A percentile compares a stretch with the other conserved stretches of the same genome.
phyloP scores from a whole-genome alignment of 257 asterid genomes.

The Datura wrightii region DNA sequence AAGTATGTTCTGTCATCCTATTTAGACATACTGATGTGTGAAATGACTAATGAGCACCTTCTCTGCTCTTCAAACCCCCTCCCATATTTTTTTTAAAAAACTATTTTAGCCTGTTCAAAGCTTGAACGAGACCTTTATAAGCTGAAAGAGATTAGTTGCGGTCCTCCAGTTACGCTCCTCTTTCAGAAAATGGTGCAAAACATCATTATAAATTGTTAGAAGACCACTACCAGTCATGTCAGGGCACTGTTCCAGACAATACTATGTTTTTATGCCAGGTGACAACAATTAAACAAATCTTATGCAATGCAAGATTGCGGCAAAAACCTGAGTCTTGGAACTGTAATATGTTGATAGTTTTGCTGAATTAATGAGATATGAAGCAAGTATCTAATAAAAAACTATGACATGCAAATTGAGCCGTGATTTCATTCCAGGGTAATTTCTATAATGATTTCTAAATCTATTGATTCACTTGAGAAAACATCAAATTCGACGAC shows the following conservation, averaged over 20 bases:
- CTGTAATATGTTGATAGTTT: conserved; percentile 1
- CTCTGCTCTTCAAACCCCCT: background rate
- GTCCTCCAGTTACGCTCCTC: background rate
- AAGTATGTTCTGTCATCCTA: background rate
- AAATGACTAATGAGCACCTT: background rate
- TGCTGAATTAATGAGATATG: background rate
- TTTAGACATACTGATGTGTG: conserved; percentile 4
- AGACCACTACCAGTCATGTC: background rate
- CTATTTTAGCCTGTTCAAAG: background rate
- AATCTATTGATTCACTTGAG: background rate
- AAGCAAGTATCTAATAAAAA: background rate
- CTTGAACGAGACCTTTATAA: background rate
- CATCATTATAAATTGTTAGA: background rate
- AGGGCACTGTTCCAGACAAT: background rate
- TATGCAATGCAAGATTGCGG: background rate
- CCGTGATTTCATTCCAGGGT: background rate
- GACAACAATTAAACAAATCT: background rate
- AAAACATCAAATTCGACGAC: background rate
- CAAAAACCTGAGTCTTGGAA: background rate
- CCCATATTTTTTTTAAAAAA: background rate
- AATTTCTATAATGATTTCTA: background rate
- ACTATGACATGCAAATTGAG: background rate
- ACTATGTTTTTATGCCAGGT: background rate
- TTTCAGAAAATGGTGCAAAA: conserved; percentile 12
- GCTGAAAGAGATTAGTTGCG: conserved; percentile 15